Percentiles rank a stretch among this genome's conserved stretches.
phyloP scores from a whole-genome alignment of 2,329 filamentous ascomycete species.

The Basipetospora chlamydospora region DNA sequence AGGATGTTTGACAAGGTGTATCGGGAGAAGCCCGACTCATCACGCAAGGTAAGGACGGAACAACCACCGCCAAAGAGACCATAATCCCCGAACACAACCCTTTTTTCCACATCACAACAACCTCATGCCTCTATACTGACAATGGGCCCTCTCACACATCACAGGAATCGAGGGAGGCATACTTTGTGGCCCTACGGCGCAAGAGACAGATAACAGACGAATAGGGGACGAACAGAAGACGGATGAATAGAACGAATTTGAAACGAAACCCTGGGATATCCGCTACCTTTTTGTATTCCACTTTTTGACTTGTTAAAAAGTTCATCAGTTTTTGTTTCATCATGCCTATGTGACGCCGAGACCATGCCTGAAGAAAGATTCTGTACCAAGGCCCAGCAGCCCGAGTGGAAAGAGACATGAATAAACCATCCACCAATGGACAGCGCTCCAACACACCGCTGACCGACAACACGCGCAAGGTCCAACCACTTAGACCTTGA shows the following conservation, averaged over 20 bases:
- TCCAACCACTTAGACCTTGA: slow-evolving; percentile 80
- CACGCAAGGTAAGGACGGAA: slow-evolving; percentile 53
- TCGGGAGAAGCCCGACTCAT: slow-evolving; percentile 83
- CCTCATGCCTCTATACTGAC: no score
- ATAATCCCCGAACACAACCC: neutral
- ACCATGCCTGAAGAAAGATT: slow-evolving; percentile 5
- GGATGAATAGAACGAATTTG: neutral
- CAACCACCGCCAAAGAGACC: no score
- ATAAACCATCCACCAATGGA: slow-evolving; percentile 6
- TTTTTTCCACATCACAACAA: neutral
- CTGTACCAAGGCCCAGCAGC: slow-evolving; percentile 1
- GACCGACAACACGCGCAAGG: slow-evolving; percentile 5
- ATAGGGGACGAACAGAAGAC: neutral
- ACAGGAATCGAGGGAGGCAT: slow-evolving; percentile 80
- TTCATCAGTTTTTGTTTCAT: slow-evolving; percentile 4
- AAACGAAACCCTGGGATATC: neutral
- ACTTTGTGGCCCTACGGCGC: slow-evolving; percentile 65
- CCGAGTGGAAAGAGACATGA: slow-evolving; percentile 6
- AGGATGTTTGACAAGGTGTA: slow-evolving; percentile 67
- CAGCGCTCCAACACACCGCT: neutral
- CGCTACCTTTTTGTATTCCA: neutral
- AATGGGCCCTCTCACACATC: no score
- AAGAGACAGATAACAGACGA: slow-evolving; percentile 28
- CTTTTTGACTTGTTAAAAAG: neutral
- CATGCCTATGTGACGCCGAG: slow-evolving; percentile 6